phyloP scores from a whole-genome alignment of 192 early-diverging fungal species.

The Diversispora epigaea region DNA sequence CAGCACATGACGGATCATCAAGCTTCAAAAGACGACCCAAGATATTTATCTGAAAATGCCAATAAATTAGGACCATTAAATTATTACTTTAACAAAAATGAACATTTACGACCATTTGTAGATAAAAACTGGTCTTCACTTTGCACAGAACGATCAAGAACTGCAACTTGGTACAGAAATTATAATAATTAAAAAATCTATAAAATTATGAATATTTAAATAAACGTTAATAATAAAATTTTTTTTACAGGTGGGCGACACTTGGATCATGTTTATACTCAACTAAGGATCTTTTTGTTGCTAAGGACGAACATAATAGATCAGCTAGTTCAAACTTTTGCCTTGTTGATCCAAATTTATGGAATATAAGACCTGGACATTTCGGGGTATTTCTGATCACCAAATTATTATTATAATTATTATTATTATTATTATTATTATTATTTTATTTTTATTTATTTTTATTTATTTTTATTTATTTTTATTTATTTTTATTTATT shows the following conservation, averaged over 20 bases:
- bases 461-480: constrained; percentile 14
- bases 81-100: constrained; percentile 67
- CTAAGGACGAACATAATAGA: constrained; percentile 54
- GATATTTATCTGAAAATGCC: constrained; percentile 39
- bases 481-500: background rate
- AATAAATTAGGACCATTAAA: constrained; percentile 38
- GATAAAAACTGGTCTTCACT: constrained; percentile 64
- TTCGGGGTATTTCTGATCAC: constrained; percentile 36
- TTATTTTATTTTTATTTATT: background rate
- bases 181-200: background rate
- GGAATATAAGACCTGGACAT: constrained; percentile 56
- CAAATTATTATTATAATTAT: no score
- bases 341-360: constrained; percentile 55
- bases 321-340: constrained; percentile 64
- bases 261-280: constrained; percentile 64
- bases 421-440: background rate
- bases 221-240: background rate
- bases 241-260: constrained; percentile 57
- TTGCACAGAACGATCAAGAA: constrained; percentile 62
- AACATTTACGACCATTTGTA: constrained; percentile 62
- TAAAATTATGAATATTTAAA: background rate
- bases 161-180: constrained; percentile 54
- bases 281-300: constrained; percentile 60
- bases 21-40: constrained; percentile 27
- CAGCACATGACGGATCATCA: constrained; percentile 41